Evolutionary conservation across 2,329 filamentous ascomycete genomes (phyloP).

Genomic region (Stagonosporopsis vannaccii): DNA sequence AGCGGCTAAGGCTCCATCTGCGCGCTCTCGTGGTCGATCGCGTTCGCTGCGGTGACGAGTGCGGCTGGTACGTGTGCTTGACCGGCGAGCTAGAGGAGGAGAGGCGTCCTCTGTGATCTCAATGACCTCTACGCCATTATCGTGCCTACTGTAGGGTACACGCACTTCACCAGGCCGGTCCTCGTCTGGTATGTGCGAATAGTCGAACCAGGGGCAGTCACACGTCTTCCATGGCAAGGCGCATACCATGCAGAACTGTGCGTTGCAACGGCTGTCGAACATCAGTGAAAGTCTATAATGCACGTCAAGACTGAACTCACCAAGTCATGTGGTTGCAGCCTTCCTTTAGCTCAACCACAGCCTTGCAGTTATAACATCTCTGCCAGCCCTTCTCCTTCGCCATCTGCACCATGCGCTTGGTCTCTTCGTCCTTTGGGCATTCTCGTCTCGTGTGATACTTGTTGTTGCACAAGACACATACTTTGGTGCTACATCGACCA

Average conservation of each 20-base stretch:
- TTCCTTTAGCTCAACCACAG: slow-evolving; percentile 79
- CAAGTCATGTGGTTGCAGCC: slow-evolving; percentile 91
- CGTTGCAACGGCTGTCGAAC: slow-evolving; percentile 70
- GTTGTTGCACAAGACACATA: slow-evolving; percentile 76
- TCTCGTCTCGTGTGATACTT: slow-evolving; percentile 73
- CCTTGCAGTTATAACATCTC: slow-evolving; percentile 75
- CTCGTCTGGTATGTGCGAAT: slow-evolving; percentile 58
- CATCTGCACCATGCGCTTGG: slow-evolving; percentile 67
- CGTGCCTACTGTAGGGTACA: slow-evolving; percentile 38
- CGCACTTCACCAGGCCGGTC: slow-evolving; percentile 58
- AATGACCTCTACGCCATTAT: slow-evolving; percentile 41
- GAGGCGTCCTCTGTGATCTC: slow-evolving; percentile 37
- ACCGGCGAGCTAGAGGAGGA: slow-evolving; percentile 34
- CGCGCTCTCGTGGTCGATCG: slow-evolving; percentile 54
- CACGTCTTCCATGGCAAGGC: slow-evolving; percentile 83
- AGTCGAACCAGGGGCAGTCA: slow-evolving; percentile 81
- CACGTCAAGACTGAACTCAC: slow-evolving; percentile 54
- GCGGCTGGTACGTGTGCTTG: slow-evolving; percentile 30
- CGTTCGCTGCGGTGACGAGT: slow-evolving; percentile 35
- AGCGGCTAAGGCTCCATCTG: slow-evolving; percentile 60
- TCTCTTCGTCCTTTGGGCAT: slow-evolving; percentile 76
- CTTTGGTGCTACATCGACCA: slow-evolving; percentile 72
- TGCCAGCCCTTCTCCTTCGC: slow-evolving; percentile 76
- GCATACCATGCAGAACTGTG: slow-evolving; percentile 88
- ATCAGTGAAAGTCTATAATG: slow-evolving; percentile 20